phyloP scores from a whole-genome alignment of 148 eudicot genomes.

The Amaranthus palmeri region DNA sequence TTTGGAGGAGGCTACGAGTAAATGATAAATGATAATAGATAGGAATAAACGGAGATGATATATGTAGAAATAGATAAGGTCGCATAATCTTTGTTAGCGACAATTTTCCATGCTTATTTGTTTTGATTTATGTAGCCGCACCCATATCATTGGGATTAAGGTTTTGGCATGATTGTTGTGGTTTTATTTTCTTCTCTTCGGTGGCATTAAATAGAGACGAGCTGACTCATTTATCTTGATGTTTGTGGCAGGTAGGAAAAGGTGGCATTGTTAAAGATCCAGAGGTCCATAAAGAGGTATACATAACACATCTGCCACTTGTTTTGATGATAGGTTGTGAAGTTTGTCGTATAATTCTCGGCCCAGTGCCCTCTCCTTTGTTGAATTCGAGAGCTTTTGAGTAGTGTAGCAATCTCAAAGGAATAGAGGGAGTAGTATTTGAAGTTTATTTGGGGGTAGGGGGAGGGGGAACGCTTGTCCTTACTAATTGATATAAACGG shows the following conservation, averaged over 20 bases:
- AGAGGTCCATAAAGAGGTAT: constrained; percentile 80
- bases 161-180: neutral
- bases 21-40: no score
- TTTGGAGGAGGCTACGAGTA: no score
- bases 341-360: neutral
- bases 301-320: neutral
- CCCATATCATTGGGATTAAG: no score
- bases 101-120: neutral
- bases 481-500: no score
- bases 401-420: no score
- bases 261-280: constrained; percentile 98
- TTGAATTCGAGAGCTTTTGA: no score
- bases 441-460: no score
- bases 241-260: constrained; percentile 69
- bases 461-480: no score
- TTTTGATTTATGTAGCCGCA: neutral
- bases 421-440: no score
- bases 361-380: neutral
- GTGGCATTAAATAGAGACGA: neutral
- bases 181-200: neutral
- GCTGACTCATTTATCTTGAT: constrained; percentile 1
- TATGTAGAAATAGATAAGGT: no score
- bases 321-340: neutral
- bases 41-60: no score
- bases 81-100: no score